Base-by-base conservation (phyloP, 768 basidiomycete genomes). In the Mycena capillaripes region DNA sequence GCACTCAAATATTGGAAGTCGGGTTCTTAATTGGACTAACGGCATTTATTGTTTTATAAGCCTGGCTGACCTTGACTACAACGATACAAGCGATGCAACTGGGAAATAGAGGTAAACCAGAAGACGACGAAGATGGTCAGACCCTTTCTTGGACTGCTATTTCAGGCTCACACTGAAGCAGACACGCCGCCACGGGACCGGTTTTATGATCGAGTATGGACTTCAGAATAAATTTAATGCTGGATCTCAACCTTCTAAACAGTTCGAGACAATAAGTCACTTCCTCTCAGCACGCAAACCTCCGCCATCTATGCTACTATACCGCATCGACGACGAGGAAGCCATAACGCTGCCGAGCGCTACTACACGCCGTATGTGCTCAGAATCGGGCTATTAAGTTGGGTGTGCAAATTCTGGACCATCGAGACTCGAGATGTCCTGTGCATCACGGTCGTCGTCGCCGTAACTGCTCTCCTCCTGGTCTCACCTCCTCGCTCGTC, bases 41-140 rank as follows among this genome's bases (percentile, higher is more conserved):
- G 17, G 7, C 25, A 42, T 52, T 16, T 66, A n/a, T 44, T 46
- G 42, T 64, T 55, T 52, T 59, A n/a, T 70, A 23, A 97, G 96
- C 93, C 95, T 34, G 96, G 96, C 8, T 92, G 95, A 1, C 92
- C 96, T 5, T 82, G 95, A 27, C 97, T 98, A 77, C 96, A 98
- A 78, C 87, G 92, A 16, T 96, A 97, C 79, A 95, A 96, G 77
- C 92, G 96, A 40, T 97, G 96, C 81, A 93, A 92, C 48, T 98
- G 96, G 96, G 91, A 93, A 78, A 88, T 98, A 42, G 92, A 94
- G 79, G 92, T 4, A 84, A 82, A 60, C 93, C 93, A 29, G 94
- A 95, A 80, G 94, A 94, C 66, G 93, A 95, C 67, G 93, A 95
- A 84, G 93, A 95, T 78, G 92, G 94, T 93, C 71, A 73, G 78